These are phyloP conservation scores for Fusarium nisikadoi DNA, from an alignment of 2,329 filamentous ascomycete genomes.

Conservation along the genomic window DNA sequence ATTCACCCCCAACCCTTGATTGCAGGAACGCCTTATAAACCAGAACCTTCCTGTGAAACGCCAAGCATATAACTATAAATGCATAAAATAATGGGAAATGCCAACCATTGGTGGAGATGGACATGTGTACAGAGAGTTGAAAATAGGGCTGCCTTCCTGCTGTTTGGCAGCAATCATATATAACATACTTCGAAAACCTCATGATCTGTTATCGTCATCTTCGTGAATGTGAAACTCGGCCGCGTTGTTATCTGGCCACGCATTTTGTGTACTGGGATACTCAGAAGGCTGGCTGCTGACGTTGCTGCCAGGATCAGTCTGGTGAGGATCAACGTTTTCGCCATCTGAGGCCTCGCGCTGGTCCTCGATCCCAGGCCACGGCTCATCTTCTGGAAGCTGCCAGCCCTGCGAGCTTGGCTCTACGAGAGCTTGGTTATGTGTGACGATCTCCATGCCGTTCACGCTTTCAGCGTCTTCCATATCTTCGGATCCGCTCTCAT, in stretches of 20 bases:
- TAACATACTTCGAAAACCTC: conserved; percentile 9
- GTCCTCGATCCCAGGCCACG: conserved; percentile 67
- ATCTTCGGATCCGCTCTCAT: conserved; percentile 51
- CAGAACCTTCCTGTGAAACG: conserved; percentile 16
- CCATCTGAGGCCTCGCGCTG: conserved; percentile 57
- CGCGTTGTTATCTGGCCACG: conserved; percentile 50
- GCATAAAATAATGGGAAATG: conserved; percentile 7
- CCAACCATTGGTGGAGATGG: not conserved
- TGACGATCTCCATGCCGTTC: conserved; percentile 42
- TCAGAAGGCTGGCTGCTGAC: conserved; percentile 65
- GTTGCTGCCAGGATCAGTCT: conserved; percentile 47
- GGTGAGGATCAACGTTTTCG: conserved; percentile 62
- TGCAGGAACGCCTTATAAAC: conserved; percentile 30
- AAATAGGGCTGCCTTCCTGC: conserved; percentile 4
- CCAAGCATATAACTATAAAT: conserved; percentile 18
- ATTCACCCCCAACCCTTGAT: conserved; percentile 1
- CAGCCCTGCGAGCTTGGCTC: conserved; percentile 43
- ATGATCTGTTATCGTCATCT: conserved; percentile 46
- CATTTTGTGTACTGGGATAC: conserved; percentile 63
- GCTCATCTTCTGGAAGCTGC: conserved; percentile 63
- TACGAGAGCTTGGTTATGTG: conserved; percentile 38
- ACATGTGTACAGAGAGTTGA: conserved; percentile 5
- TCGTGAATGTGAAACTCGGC: conserved; percentile 55
- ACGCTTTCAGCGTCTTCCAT: conserved; percentile 45
- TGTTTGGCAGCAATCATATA: conserved; percentile 17